Conservation (phyloP, 768 basidiomycete genomes). For the Russula dissimulans region DNA sequence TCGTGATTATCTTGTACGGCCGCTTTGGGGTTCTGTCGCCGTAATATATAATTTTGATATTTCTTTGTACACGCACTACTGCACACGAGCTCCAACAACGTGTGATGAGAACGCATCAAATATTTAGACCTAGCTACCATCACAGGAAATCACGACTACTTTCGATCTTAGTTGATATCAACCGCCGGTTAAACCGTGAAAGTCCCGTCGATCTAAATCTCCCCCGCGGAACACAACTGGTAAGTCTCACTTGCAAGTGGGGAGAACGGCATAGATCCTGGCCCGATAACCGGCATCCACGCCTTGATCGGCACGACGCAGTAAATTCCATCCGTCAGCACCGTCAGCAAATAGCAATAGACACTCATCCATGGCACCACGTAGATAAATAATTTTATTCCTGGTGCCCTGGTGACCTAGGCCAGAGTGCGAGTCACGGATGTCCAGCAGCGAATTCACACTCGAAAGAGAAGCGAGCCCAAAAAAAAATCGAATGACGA, state of each 20-base stretch:
- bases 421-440: no score
- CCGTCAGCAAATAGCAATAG: conserved; percentile 12
- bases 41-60: background rate
- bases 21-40: conserved; percentile 9
- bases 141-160: no score
- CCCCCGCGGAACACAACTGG: background rate
- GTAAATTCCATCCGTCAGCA: background rate
- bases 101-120: background rate
- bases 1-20: background rate
- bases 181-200: no score
- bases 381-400: background rate
- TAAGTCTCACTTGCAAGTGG: no score
- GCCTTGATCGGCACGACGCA: background rate
- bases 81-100: background rate
- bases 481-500: no score
- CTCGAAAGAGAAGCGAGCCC: no score
- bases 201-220: background rate
- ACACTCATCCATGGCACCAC: background rate
- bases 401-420: no score
- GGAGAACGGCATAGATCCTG: background rate
- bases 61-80: no score
- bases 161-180: no score
- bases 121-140: background rate
- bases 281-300: background rate
- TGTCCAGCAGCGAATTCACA: no score